Conservation (phyloP, 352 stramenopile species). For the Pythium oligandrum region DNA sequence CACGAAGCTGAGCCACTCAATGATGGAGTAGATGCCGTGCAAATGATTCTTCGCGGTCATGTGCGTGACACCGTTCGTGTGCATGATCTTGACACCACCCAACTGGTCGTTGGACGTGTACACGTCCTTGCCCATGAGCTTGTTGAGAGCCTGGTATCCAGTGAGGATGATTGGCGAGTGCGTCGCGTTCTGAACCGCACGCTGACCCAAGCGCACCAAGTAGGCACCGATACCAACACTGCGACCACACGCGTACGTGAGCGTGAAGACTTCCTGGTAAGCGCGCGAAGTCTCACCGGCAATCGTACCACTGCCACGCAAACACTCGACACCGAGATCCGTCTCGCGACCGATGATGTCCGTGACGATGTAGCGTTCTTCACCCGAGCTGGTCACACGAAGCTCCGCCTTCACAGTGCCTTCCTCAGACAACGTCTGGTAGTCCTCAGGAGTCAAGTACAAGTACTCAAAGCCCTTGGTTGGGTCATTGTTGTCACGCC, state of each 20-base stretch:
- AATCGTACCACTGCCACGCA: slow-evolving; percentile 98
- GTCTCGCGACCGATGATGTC: slow-evolving; percentile 98
- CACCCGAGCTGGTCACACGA: slow-evolving; percentile 49
- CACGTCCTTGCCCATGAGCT: slow-evolving; percentile 99
- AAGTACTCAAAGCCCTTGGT: slow-evolving; percentile 99
- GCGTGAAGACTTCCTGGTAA: slow-evolving; percentile 99
- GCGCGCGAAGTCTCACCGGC: slow-evolving; percentile 97
- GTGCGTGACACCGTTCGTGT: slow-evolving; percentile 99
- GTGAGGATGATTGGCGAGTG: slow-evolving; percentile 99
- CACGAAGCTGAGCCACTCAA: slow-evolving; percentile 99
- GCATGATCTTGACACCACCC: slow-evolving; percentile 99
- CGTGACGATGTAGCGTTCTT: slow-evolving; percentile 92
- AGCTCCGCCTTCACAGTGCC: slow-evolving; percentile 86
- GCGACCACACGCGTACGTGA: slow-evolving; percentile 98
- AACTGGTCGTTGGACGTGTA: slow-evolving; percentile 99
- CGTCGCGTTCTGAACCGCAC: slow-evolving; percentile 98
- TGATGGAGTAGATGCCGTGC: slow-evolving; percentile 91
- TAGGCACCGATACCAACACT: slow-evolving; percentile 99
- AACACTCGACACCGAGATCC: slow-evolving; percentile 99
- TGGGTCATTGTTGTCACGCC: slow-evolving; percentile 95
- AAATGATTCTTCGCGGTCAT: slow-evolving; percentile 96
- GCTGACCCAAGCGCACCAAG: slow-evolving; percentile 97
- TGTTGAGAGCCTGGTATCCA: slow-evolving; percentile 99
- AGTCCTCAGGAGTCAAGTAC: slow-evolving; percentile 95
- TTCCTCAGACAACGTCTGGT: slow-evolving; percentile 89